Percentiles rank a stretch among this genome's conserved stretches.
Evolutionary conservation across 129 eudicot species (phyloP).

Genomic region (Flaveria brownii): DNA sequence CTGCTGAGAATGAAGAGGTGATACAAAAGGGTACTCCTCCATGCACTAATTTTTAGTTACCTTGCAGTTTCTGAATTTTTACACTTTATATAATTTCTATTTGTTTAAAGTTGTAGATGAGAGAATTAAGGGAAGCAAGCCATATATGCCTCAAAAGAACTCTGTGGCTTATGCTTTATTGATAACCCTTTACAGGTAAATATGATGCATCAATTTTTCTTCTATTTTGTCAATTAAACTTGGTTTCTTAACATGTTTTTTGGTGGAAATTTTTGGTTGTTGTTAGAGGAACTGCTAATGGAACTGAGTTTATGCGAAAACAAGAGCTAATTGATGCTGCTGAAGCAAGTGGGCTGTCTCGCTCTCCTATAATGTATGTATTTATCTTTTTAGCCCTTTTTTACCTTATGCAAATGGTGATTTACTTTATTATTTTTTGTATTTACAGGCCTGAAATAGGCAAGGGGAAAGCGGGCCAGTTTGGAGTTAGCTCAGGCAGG

Average conservation of each 20-base stretch:
- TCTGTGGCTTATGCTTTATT: slow-evolving; percentile 86
- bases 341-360: slow-evolving; percentile 97
- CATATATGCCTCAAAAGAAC: slow-evolving; percentile 85
- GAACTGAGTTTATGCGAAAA: slow-evolving; percentile 73
- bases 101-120: slow-evolving; percentile 44
- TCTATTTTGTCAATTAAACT: neutral
- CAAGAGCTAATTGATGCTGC: slow-evolving; percentile 88
- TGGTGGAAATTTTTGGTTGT: neutral
- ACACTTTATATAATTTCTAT: neutral
- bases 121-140: slow-evolving; percentile 47
- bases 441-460: slow-evolving; percentile 73
- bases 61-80: slow-evolving; percentile 6
- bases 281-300: slow-evolving; percentile 55
- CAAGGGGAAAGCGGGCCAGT: slow-evolving; percentile 77
- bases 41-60: slow-evolving; percentile 10
- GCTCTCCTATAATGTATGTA: slow-evolving; percentile 71
- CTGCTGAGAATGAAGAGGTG: slow-evolving; percentile 51
- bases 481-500: slow-evolving; percentile 82
- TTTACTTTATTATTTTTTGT: slow-evolving; percentile 20
- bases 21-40: slow-evolving; percentile 46
- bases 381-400: neutral
- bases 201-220: neutral
- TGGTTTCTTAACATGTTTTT: slow-evolving; percentile 1
- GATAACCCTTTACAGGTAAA: slow-evolving; percentile 81
- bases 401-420: slow-evolving; percentile 1